Base-by-base conservation (phyloP, 192 early-diverging fungal species). In the Podila verticillata region DNA sequence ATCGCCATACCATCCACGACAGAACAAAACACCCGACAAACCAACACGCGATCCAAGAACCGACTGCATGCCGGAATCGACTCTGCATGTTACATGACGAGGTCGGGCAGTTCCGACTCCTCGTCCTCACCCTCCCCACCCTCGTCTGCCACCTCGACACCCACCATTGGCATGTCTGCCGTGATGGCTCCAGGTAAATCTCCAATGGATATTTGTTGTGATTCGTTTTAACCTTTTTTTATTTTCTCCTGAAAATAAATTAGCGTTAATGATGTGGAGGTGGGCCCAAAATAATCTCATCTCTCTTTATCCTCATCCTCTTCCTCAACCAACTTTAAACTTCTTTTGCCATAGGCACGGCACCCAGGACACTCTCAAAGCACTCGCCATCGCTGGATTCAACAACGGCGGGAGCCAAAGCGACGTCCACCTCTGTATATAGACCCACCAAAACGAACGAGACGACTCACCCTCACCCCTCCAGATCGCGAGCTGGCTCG, bases 11-110 rank as follows among this genome's bases (percentile, higher is more conserved):
- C 2, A 39, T 26, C 36, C 61, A 44, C 63, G 17, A 29, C 47
- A 19, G 39, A 65, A 17, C 19, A 47, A 29, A 39, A 65, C 35
- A 12, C 12, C 22, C 17, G 35, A 19, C n/a, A 32, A 24, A 12
- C 48, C 48, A 24, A 66, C 65, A 48, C 72, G 5, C 57, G 65
- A 13, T 66, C 63, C 51, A 79, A 67, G 39, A 79, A 79, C 29
- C 62, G 69, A 32, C 35, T 63, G 2, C 29, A 78, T 30, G 48
- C 75, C 7, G 75, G 69, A 20, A 44, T 71, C 12, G 75, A 79
- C 13, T 79, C 75, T 54, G 75, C 48, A 22, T 79, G 75, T 15
- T 79, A n/a, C 48, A 67, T 79, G 75, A 58, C 69, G 12, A 48
- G 60, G 31, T 67, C 75, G 13, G 28, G 58, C 3, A 72, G 69